Evolutionary conservation across 495 filamentous ascomycete species (phyloP), one percentile per base, ranked within the genome.

Genomic region (Tuber microsphaerosporum): DNA sequence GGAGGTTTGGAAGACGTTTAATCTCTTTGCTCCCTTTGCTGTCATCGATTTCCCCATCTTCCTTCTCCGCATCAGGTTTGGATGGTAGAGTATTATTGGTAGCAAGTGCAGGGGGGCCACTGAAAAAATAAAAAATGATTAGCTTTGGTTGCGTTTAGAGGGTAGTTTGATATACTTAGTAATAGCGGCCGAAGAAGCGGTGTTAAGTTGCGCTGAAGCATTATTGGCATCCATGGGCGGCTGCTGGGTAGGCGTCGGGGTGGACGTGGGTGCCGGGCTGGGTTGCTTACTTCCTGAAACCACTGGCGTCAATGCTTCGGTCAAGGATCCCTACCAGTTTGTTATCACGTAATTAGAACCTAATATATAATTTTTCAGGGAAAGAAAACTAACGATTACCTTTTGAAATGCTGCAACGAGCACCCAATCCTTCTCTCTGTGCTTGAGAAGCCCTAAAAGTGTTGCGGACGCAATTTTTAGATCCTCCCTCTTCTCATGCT

Each of bases 391-490:
- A 80, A 81, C n/a, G 76, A 68, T 71, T 80, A 85, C 71, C 75
- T 82, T 82, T 77, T 83, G 79, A 74, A 82, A 81, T 39, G 81
- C 74, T 71, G 77, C 39, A 72, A 78, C 91, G 80, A 96, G 87
- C 70, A 97, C 87, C 95, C 93, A 97, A 77, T 89, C 88, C 80
- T 90, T 89, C 80, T 93, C 89, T 56, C 91, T 86, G 78, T 88
- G 91, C 84, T 92, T 92, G 56, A 99, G 87, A 74, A 92, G 89
- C n/a, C 91, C 93, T 61, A 92, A 88, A 20, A 97, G 83, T 1
- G 94, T 94, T 61, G 90, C 90, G n/a, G 93, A 94, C 1, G 94
- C 91, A 70, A 97, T 90, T 77, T 94, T 93, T 37, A 99, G 86
- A 85, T 99, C 96, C 77, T 94, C 91, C 78, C 94, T 88, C 71